Evolutionary conservation across 495 filamentous ascomycete species (phyloP).

Genomic region (Podospora sp.): DNA sequence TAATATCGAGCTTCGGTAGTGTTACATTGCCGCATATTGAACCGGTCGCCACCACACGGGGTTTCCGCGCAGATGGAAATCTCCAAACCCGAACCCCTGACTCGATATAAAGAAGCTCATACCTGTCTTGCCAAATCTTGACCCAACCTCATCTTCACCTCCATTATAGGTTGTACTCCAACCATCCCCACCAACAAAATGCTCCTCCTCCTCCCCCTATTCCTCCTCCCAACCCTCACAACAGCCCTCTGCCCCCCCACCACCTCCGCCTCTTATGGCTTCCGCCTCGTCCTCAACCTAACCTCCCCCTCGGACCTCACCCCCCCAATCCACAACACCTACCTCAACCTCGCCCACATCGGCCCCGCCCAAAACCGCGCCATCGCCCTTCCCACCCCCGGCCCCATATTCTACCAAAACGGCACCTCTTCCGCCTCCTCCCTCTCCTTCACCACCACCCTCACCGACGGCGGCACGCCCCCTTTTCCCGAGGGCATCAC

Average conservation of each 20-base stretch:
- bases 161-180: no score
- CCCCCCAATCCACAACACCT: constrained; percentile 30
- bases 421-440: constrained; percentile 32
- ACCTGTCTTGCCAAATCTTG: no score
- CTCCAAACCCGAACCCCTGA: background rate
- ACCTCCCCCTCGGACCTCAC: constrained; percentile 31
- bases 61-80: background rate
- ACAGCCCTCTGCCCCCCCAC: background rate
- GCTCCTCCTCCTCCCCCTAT: background rate
- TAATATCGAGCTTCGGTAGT: background rate
- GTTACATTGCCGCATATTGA: background rate
- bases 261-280: constrained; percentile 27
- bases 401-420: constrained; percentile 41
- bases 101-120: background rate
- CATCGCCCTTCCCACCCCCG: constrained; percentile 5
- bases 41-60: background rate
- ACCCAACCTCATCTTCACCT: background rate
- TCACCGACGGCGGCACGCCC: constrained; percentile 39
- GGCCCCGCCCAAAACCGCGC: constrained; percentile 34
- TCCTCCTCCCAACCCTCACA: background rate
- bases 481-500: constrained; percentile 34
- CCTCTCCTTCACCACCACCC: constrained; percentile 22
- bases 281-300: constrained; percentile 36
- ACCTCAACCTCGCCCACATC: constrained; percentile 33
- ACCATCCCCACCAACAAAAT: background rate